A percentile compares a stretch with the other conserved stretches of the same genome.
Evolutionary conservation across 2,329 filamentous ascomycete species (phyloP).

Genomic region (Incumbomyces delicatus): DNA sequence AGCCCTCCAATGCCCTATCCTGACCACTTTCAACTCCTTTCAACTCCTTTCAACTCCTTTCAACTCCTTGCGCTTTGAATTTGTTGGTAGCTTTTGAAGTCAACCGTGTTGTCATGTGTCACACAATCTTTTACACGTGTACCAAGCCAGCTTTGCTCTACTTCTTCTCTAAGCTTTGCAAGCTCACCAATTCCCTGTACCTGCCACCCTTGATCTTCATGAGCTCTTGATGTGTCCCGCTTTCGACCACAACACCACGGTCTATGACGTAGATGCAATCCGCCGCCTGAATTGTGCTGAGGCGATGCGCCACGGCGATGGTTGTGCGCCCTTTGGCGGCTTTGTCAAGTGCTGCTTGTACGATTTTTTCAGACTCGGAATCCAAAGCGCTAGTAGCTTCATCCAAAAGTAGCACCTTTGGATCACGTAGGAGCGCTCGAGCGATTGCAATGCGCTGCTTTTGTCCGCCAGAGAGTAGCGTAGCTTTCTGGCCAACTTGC

Average conservation of each 20-base stretch:
- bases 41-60: too few relatives aligned
- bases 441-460: constrained; percentile 94
- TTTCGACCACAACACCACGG: constrained; percentile 74
- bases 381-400: constrained; percentile 55
- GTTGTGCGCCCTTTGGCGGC: constrained; percentile 79
- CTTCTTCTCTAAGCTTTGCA: constrained; percentile 65
- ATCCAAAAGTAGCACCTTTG: constrained; percentile 74
- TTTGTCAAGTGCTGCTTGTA: constrained; percentile 65
- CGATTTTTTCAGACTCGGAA: constrained; percentile 41
- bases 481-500: constrained; percentile 75
- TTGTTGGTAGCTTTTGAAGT: too few relatives aligned
- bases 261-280: constrained; percentile 97
- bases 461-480: constrained; percentile 78
- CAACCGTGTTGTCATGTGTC: too few relatives aligned
- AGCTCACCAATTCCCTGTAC: constrained; percentile 68
- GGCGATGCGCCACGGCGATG: constrained; percentile 83
- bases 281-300: constrained; percentile 89
- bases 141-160: background rate
- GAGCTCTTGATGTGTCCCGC: constrained; percentile 66
- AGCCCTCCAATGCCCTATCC: too few relatives aligned
- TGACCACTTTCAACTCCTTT: too few relatives aligned
- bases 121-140: background rate
- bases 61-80: too few relatives aligned
- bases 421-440: constrained; percentile 78
- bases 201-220: constrained; percentile 52